Evolutionary conservation across 805 yeast species (phyloP).

Genomic region (Jamesozyma rosinii): DNA sequence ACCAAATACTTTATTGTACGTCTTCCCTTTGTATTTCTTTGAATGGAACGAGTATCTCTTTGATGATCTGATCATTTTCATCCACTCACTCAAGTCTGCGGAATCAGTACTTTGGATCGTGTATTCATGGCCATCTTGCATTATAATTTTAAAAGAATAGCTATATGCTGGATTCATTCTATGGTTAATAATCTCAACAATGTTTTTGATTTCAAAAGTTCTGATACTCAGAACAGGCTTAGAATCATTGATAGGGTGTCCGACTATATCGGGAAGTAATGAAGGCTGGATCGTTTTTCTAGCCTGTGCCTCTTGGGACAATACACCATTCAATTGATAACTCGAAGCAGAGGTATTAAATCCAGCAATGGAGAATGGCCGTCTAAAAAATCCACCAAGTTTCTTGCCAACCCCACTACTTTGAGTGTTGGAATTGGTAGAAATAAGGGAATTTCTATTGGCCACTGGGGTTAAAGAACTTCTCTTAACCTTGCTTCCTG

Average conservation of each 20-base stretch:
- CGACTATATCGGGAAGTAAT: conserved; percentile 51
- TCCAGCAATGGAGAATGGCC: conserved; percentile 52
- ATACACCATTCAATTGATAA: conserved; percentile 20
- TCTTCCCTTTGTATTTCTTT: conserved; percentile 32
- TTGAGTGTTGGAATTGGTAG: conserved; percentile 11
- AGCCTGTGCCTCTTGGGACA: conserved; percentile 34
- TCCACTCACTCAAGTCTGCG: conserved; percentile 67
- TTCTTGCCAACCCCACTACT: conserved; percentile 33
- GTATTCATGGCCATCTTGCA: conserved; percentile 43
- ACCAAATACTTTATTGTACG: conserved; percentile 62
- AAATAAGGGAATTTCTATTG: conserved; percentile 16
- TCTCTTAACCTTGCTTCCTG: conserved; percentile 15
- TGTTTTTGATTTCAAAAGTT: conserved; percentile 36
- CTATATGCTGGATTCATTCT: conserved; percentile 15
- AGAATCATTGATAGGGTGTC: conserved; percentile 33
- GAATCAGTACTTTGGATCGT: conserved; percentile 59
- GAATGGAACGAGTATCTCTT: conserved; percentile 38
- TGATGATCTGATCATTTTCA: conserved; percentile 35
- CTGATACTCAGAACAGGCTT: conserved; percentile 44
- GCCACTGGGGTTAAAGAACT: conserved; percentile 16
- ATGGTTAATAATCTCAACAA: conserved; percentile 32
- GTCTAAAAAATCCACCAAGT: conserved; percentile 51
- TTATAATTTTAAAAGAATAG: conserved; percentile 34
- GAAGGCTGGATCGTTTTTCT: conserved; percentile 33
- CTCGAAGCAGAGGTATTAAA: conserved; percentile 26